These are phyloP conservation scores for Pseudocercospora musae DNA, from an alignment of 2,329 filamentous ascomycete species.

Conservation along the genomic window DNA sequence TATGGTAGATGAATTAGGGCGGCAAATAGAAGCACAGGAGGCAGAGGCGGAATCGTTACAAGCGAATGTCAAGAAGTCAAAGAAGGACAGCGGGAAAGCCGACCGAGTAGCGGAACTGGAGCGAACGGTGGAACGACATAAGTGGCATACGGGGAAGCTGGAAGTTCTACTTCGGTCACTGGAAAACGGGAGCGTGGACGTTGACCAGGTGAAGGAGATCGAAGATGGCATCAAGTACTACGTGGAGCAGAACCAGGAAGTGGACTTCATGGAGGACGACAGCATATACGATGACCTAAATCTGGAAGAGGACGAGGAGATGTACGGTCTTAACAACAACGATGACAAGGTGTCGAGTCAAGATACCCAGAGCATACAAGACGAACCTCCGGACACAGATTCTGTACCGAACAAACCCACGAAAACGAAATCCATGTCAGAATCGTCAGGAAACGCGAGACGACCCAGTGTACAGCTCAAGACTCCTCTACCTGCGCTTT, in stretches of 20 bases:
- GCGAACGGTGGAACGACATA: conserved; percentile 81
- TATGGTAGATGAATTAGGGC: conserved; percentile 89
- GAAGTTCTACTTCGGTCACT: conserved; percentile 85
- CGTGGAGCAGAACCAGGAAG: conserved; percentile 80
- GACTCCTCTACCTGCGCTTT: conserved; percentile 87
- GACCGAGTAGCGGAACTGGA: conserved; percentile 88
- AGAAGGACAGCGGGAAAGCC: conserved; percentile 82
- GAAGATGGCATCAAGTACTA: conserved; percentile 95
- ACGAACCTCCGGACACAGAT: conserved; percentile 66
- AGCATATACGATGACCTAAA: conserved; percentile 92
- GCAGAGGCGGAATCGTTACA: conserved; percentile 85
- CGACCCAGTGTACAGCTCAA: conserved; percentile 88
- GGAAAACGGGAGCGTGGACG: conserved; percentile 88
- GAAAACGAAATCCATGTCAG: conserved; percentile 55
- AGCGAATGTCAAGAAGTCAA: conserved; percentile 90
- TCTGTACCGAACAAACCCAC: conserved; percentile 37
- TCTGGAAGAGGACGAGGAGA: conserved; percentile 85
- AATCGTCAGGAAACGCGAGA: conserved; percentile 58
- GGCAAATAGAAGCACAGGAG: conserved; percentile 88
- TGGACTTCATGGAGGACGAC: conserved; percentile 92
- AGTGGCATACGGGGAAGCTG: conserved; percentile 91
- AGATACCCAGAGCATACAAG: conserved; percentile 87
- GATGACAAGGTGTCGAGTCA: conserved; percentile 90
- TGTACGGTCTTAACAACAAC: conserved; percentile 73
- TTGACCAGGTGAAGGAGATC: conserved; percentile 79